phyloP scores from a whole-genome alignment of 2,329 filamentous ascomycete species.

The Aspergillus jensenii region DNA sequence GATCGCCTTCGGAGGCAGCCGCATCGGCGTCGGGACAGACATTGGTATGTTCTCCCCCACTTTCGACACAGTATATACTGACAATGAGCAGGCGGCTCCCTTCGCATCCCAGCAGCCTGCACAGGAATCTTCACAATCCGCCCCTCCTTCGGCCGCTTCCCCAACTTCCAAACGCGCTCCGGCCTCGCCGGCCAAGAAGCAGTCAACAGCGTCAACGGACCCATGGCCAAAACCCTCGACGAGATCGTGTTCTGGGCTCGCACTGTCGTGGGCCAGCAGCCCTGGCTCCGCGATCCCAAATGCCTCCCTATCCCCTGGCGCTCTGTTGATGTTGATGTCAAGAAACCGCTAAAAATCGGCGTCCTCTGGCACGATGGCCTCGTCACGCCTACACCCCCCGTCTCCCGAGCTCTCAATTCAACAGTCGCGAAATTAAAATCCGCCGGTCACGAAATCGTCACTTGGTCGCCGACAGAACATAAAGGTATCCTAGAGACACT shows the following conservation, averaged over 20 bases:
- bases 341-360: conserved; percentile 51
- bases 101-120: conserved; percentile 42
- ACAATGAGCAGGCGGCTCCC: conserved; percentile 28
- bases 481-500: not conserved
- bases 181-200: conserved; percentile 66
- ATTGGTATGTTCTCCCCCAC: conserved; percentile 26
- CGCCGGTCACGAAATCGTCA: conserved; percentile 51
- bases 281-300: conserved; percentile 60
- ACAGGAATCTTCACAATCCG: conserved; percentile 41
- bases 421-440: conserved; percentile 55
- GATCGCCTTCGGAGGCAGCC: conserved; percentile 31
- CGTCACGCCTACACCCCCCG: conserved; percentile 63
- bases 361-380: conserved; percentile 63
- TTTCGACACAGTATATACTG: not conserved
- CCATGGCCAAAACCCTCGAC: conserved; percentile 56
- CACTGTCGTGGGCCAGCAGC: conserved; percentile 47
- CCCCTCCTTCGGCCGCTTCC: conserved; percentile 42
- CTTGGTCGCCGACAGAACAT: conserved; percentile 27
- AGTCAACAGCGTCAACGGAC: conserved; percentile 63
- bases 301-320: conserved; percentile 60
- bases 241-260: conserved; percentile 59
- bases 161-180: conserved; percentile 43
- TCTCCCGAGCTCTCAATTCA: conserved; percentile 55
- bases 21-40: conserved; percentile 40
- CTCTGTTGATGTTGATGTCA: conserved; percentile 8